These are phyloP conservation scores for Macrolepiota albuminosa DNA, from an alignment of 768 basidiomycete genomes.

Conservation along the genomic window DNA sequence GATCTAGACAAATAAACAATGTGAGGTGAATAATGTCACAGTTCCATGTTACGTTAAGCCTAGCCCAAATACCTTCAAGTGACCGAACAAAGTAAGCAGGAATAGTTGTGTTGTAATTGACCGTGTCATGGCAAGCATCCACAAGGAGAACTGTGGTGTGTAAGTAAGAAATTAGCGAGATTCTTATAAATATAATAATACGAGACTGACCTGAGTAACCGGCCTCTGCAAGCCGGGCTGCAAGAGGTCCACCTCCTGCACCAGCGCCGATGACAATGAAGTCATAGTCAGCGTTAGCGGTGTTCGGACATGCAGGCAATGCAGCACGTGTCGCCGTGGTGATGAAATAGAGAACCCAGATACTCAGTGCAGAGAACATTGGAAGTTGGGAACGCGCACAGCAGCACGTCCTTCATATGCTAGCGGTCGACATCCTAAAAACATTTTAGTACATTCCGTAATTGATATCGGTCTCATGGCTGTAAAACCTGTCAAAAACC, in stretches of 20 bases:
- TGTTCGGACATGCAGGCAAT: slow-evolving; percentile 9
- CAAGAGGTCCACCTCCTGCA: slow-evolving; percentile 23
- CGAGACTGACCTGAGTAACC: slow-evolving; percentile 19
- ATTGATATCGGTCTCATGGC: too few species aligned
- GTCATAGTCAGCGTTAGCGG: slow-evolving; percentile 16
- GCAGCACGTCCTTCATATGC: not conserved
- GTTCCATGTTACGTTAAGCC: not conserved
- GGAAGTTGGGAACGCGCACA: too few species aligned
- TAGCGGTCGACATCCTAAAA: too few species aligned
- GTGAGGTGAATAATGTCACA: not conserved
- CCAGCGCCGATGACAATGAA: slow-evolving; percentile 24
- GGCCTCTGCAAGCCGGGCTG: slow-evolving; percentile 18
- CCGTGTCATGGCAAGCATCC: slow-evolving; percentile 24
- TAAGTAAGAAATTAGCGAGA: not conserved
- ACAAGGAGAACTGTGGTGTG: slow-evolving; percentile 21
- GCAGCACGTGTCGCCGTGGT: not conserved
- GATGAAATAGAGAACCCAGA: not conserved
- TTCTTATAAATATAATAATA: not conserved
- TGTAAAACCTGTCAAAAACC: too few species aligned
- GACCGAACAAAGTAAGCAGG: slow-evolving; percentile 21
- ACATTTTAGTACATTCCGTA: too few species aligned
- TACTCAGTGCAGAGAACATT: not conserved
- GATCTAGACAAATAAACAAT: slow-evolving; percentile 12
- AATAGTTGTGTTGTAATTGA: slow-evolving; percentile 24
- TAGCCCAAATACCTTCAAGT: slow-evolving; percentile 17